These are phyloP conservation scores for Pseudevernia furfuracea DNA, from an alignment of 495 filamentous ascomycete genomes.

Conservation along the genomic window DNA sequence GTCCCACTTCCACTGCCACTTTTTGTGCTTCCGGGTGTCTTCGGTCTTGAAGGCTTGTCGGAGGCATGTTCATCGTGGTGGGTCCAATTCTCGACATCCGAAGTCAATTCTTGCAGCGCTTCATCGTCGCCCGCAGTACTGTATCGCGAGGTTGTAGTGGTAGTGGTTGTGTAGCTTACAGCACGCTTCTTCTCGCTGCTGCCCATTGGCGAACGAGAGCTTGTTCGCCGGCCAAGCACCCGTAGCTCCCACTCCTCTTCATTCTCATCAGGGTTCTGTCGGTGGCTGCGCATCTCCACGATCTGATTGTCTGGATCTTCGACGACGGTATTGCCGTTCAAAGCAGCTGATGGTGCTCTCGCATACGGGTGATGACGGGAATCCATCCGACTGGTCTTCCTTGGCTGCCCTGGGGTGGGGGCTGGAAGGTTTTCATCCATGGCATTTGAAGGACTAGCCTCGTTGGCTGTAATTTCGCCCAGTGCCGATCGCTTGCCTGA, in stretches of 20 bases:
- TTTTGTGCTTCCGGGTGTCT: conserved; percentile 57
- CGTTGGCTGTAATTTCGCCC: conserved; percentile 81
- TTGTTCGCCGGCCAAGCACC: conserved; percentile 27
- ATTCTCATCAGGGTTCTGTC: conserved; percentile 53
- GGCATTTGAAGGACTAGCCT: conserved; percentile 27
- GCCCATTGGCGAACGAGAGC: conserved; percentile 32
- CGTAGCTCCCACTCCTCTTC: conserved; percentile 58
- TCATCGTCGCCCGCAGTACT: conserved; percentile 37
- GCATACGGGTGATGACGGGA: conserved; percentile 49
- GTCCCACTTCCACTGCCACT: conserved; percentile 54
- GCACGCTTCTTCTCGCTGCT: conserved; percentile 38
- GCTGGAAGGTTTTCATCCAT: conserved; percentile 83
- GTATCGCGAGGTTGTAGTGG: conserved; percentile 53
- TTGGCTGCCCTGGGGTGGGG: conserved; percentile 90
- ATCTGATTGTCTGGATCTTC: conserved; percentile 38
- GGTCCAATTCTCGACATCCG: conserved; percentile 27
- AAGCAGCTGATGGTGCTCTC: conserved; percentile 34
- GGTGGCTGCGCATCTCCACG: conserved; percentile 28
- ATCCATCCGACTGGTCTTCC: conserved; percentile 69
- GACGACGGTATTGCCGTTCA: conserved; percentile 33
- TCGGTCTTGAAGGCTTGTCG: conserved; percentile 49
- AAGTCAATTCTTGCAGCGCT: conserved; percentile 22
- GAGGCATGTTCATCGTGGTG: conserved; percentile 44
- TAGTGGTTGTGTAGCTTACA: conserved; percentile 54
- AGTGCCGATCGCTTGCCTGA: conserved; percentile 67